phyloP scores from a whole-genome alignment of 306 rosid species.

The Vigna trinervia region DNA sequence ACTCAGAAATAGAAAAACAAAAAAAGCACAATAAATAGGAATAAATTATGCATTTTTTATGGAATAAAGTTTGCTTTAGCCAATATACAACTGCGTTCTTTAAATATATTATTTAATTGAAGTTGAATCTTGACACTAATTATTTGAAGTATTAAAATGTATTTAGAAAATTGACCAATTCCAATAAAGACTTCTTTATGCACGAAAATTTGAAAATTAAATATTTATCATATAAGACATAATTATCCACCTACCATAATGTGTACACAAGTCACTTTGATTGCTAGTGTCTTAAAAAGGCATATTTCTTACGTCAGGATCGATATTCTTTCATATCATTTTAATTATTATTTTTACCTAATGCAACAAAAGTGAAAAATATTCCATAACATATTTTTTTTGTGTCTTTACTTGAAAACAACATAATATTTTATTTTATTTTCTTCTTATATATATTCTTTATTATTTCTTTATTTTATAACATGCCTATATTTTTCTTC shows the following conservation, averaged over 20 bases:
- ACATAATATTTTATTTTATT: not conserved
- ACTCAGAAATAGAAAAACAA: not conserved
- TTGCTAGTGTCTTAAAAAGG: not conserved
- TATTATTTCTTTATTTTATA: not conserved
- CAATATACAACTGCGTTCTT: not conserved
- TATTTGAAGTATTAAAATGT: not conserved
- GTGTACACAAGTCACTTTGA: not conserved
- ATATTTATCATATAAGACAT: not conserved
- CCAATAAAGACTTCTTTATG: not conserved
- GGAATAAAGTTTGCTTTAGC: not conserved
- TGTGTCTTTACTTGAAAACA: not conserved
- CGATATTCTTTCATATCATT: not conserved
- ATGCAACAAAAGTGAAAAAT: conserved; percentile 1
- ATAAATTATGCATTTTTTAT: not conserved
- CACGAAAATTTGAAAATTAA: not conserved
- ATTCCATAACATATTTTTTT: not conserved
- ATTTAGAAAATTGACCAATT: not conserved
- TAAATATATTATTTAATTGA: not conserved
- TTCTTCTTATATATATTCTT: too few relatives aligned
- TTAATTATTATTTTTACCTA: not conserved
- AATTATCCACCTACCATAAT: not conserved
- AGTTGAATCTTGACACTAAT: not conserved
- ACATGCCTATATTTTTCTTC: not conserved
- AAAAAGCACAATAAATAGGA: not conserved
- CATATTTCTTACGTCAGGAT: not conserved